phyloP scores from a whole-genome alignment of 2,329 filamentous ascomycete genomes.

The Pyricularia sp. region DNA sequence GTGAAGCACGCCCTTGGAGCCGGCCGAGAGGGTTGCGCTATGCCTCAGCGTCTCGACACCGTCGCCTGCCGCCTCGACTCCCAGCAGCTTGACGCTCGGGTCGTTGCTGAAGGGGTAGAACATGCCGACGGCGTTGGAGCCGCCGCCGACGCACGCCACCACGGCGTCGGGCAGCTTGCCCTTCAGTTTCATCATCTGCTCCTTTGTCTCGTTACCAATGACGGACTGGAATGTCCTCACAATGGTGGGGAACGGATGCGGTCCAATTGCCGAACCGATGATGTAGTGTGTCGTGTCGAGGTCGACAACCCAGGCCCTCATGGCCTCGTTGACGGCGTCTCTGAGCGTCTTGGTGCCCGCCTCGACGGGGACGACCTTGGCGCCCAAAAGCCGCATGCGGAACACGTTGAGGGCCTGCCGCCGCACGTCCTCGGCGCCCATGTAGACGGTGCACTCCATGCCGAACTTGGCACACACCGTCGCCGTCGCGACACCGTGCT shows the following conservation, averaged over 20 bases:
- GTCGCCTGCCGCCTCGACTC: constrained; percentile 92
- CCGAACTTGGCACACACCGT: constrained; percentile 97
- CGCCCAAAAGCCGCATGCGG: constrained; percentile 92
- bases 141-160: constrained; percentile 92
- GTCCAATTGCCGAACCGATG: constrained; percentile 93
- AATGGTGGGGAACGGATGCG: constrained; percentile 95
- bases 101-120: constrained; percentile 94
- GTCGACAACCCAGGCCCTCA: constrained; percentile 88
- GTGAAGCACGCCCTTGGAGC: constrained; percentile 86
- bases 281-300: constrained; percentile 96
- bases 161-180: constrained; percentile 92
- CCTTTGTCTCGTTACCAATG: constrained; percentile 89
- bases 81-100: constrained; percentile 73
- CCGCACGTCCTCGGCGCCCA: constrained; percentile 96
- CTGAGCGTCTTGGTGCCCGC: constrained; percentile 76
- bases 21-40: constrained; percentile 78
- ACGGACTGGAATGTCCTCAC: constrained; percentile 96
- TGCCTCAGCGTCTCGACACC: constrained; percentile 80
- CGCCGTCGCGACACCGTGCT: constrained; percentile 95
- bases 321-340: constrained; percentile 88
- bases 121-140: constrained; percentile 94
- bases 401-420: constrained; percentile 97
- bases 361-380: constrained; percentile 86
- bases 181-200: constrained; percentile 75
- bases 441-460: constrained; percentile 96